Evolutionary conservation across 75 land plant species (phyloP), one percentile per base, ranked within the genome.

Genomic region (Cupressus sempervirens): DNA sequence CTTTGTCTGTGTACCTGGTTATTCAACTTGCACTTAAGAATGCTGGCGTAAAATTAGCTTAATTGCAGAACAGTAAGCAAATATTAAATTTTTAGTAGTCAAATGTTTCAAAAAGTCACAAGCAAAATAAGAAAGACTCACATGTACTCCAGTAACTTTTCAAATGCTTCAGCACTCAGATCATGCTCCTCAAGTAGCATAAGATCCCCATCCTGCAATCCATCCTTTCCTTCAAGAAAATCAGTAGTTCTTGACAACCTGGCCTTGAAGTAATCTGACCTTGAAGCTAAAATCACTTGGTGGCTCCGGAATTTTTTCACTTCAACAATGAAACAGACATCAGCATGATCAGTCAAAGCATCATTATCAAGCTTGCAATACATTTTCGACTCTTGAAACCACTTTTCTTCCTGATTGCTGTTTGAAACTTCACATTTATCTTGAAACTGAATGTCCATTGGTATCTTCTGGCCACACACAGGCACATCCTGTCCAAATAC

Each of bases 111-210:
- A 9, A 36, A 34, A 11, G 40, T 26, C 34, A 80, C 7, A 45
- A 30, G 26, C 67, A 65, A 65, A 67, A 18, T 53, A 86, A 67
- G 3, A 48, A 10, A 46, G 12, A 91, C 95, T 89, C 92, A 97
- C 99, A 97, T 97, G 86, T 94, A 97, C 83, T 97, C 97, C 40
- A 97, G 87, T 90, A 97, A 89, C 86, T 94, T 94, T 86, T 95
- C 93, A 92, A 95, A 97, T 86, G 94, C 89, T 65, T 92, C 94
- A 3, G 79, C 80, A 84, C 93, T 97, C 89, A 97, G 77, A 83
- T 95, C 99, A 86, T 94, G 90, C 74, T 97, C 99, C 85, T 90
- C 92, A 88, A 97, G 88, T 82, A 89, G 83, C 26, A 95, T 93
- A 89, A 97, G 92, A 40, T 89, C 84, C 4, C 76, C 73, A 80